Base-by-base conservation (phyloP, 1,284 basidiomycete species). In the Pholiota adiposa region DNA sequence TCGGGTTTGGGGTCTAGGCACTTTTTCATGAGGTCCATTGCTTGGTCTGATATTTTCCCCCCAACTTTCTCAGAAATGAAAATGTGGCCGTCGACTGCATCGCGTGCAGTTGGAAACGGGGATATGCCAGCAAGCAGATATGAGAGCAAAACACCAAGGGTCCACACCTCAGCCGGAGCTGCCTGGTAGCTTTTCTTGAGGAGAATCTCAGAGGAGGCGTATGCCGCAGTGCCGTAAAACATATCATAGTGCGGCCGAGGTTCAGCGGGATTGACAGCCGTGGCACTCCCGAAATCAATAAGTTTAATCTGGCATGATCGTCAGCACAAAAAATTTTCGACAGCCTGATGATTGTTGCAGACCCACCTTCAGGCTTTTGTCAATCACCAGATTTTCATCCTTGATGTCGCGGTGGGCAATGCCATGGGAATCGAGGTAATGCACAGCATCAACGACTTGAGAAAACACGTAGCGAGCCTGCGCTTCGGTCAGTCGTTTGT, bases 391-490 rank as follows among this genome's bases (percentile, higher is more conserved):
- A 69, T 97, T 97, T 75, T 97, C 95, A 70, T 97, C 95, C 73
- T 97, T 97, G 75, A 97, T 91, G 71, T 97, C 95, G 53, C 95
- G 89, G 72, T 97, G 94, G 21, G 86, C 87, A 62, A 97, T 90
- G 4, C 94, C 93, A 52, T 84, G 83, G 36, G 75, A 76, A 59
- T 94, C 85, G 33, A 97, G 82, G 70, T 95, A 92, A 66, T 85
- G 77, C 18, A 96, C 90, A 21, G 89, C 93, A 60, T 94, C 91
- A 58, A 94, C 92, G 51, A 97, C 86, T 76, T 97, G 95, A 21
- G 83, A 81, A 72, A 97, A 95, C 62, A 97, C 87, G 74, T 89
- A 89, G 52, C 88, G 84, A 5, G 94, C 91, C 69, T 90, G 86
- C 51, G 79, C 79, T 74, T 96, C 94, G n/a, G 84, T 83, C 53